Percentiles rank a stretch among this genome's conserved stretches.
Evolutionary conservation across 2,329 filamentous ascomycete genomes (phyloP).

Genomic region (Fusarium poae): DNA sequence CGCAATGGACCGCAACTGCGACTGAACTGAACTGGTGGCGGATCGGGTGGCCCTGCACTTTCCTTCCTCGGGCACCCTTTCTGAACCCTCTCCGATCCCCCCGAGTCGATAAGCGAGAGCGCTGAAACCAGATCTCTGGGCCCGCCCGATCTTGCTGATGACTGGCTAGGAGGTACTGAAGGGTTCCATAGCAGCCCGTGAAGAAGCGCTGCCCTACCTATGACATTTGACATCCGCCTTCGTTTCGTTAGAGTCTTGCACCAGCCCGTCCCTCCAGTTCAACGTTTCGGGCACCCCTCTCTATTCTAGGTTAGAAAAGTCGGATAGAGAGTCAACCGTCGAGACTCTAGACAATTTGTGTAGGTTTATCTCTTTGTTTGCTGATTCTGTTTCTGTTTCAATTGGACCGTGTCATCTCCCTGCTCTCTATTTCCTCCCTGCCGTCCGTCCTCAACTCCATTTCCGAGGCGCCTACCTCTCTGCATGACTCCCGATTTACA

Average conservation of each 20-base stretch:
- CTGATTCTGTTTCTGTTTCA: conserved; percentile 2
- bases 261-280: conserved; percentile 16
- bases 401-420: background rate
- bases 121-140: conserved; percentile 53
- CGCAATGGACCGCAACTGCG: too few species aligned
- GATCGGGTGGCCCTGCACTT: conserved; percentile 30
- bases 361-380: conserved; percentile 14
- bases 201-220: background rate
- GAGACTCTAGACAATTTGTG: conserved; percentile 18
- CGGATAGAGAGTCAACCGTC: conserved; percentile 23
- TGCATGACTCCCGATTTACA: conserved; percentile 1
- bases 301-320: conserved; percentile 23
- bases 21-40: conserved; percentile 3
- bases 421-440: background rate
- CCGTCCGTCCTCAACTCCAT: background rate
- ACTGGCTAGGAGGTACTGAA: background rate
- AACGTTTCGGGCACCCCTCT: conserved; percentile 23
- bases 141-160: conserved; percentile 30
- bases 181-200: background rate
- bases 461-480: conserved; percentile 17
- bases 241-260: conserved; percentile 20
- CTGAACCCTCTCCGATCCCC: conserved; percentile 29
- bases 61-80: conserved; percentile 4
- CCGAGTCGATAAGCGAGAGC: conserved; percentile 52
- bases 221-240: conserved; percentile 17